Evolutionary conservation across 345 rosid species (phyloP).

Genomic region (Gossypium stocksii): DNA sequence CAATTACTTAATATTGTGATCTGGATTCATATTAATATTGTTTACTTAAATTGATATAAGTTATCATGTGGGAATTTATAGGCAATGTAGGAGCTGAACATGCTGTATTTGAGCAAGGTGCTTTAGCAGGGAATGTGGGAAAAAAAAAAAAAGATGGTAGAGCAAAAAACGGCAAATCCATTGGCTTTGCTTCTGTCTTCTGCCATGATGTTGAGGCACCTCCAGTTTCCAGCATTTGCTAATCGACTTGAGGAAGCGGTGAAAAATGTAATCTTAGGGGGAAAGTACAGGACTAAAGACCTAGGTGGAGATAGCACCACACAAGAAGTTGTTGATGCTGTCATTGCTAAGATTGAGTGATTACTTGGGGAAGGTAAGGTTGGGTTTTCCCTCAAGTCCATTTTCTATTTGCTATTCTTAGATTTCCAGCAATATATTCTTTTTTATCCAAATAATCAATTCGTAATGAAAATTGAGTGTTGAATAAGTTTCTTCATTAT

Average conservation of each 20-base stretch:
- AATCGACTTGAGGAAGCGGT: slow-evolving; percentile 89
- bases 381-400: background rate
- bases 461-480: background rate
- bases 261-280: slow-evolving; percentile 59
- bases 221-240: slow-evolving; percentile 90
- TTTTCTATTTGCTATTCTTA: background rate
- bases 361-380: background rate
- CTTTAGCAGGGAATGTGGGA: slow-evolving; percentile 96
- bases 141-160: slow-evolving; percentile 51
- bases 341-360: slow-evolving; percentile 49
- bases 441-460: background rate
- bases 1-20: background rate
- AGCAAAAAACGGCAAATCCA: slow-evolving; percentile 80
- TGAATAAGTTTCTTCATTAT: background rate
- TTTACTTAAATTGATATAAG: background rate
- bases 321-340: slow-evolving; percentile 77
- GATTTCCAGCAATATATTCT: background rate
- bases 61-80: slow-evolving; percentile 22
- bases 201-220: slow-evolving; percentile 97
- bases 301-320: slow-evolving; percentile 75
- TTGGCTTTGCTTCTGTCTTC: slow-evolving; percentile 92
- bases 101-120: slow-evolving; percentile 96
- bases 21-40: background rate
- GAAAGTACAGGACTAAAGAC: slow-evolving; percentile 71
- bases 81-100: slow-evolving; percentile 94